These are phyloP conservation scores for Leccinum subrobustum DNA, from an alignment of 1,284 basidiomycete genomes.

Conservation along the genomic window DNA sequence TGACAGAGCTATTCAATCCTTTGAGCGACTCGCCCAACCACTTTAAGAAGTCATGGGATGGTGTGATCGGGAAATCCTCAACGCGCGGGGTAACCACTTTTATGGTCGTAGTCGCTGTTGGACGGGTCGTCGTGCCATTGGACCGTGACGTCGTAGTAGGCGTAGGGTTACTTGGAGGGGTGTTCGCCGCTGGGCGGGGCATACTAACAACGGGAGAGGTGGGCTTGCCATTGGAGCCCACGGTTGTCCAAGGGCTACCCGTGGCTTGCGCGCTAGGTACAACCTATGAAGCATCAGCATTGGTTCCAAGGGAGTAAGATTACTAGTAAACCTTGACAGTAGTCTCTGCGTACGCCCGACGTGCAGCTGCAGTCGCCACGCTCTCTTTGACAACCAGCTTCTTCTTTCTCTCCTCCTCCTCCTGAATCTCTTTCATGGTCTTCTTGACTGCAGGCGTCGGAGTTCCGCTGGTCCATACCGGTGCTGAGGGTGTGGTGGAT, in stretches of 20 bases:
- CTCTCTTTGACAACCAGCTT: slow-evolving; percentile 64
- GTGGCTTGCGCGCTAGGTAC: slow-evolving; percentile 21
- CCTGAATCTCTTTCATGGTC: slow-evolving; percentile 98
- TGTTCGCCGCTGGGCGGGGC: slow-evolving; percentile 37
- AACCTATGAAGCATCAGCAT: slow-evolving; percentile 21
- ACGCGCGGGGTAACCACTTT: slow-evolving; percentile 44
- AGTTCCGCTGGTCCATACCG: slow-evolving; percentile 67
- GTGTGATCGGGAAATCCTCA: slow-evolving; percentile 62
- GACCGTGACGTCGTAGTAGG: slow-evolving; percentile 31
- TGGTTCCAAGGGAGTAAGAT: background rate
- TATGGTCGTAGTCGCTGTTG: slow-evolving; percentile 34
- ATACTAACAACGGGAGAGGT: slow-evolving; percentile 32
- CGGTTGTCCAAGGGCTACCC: slow-evolving; percentile 81
- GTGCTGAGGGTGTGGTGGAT: slow-evolving; percentile 32
- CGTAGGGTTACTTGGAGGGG: slow-evolving; percentile 23
- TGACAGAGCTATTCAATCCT: slow-evolving; percentile 80
- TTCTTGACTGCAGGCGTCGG: slow-evolving; percentile 71
- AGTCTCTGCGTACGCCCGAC: slow-evolving; percentile 79
- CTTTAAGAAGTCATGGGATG: slow-evolving; percentile 87
- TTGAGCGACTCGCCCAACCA: slow-evolving; percentile 90
- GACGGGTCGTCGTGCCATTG: slow-evolving; percentile 39
- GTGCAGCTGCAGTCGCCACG: slow-evolving; percentile 51
- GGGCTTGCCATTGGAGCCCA: slow-evolving; percentile 76
- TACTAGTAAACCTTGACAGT: slow-evolving; percentile 60
- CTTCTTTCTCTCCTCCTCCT: slow-evolving; percentile 91